Conservation (phyloP, 352 stramenopile species). For the Phytophthora quininea region DNA sequence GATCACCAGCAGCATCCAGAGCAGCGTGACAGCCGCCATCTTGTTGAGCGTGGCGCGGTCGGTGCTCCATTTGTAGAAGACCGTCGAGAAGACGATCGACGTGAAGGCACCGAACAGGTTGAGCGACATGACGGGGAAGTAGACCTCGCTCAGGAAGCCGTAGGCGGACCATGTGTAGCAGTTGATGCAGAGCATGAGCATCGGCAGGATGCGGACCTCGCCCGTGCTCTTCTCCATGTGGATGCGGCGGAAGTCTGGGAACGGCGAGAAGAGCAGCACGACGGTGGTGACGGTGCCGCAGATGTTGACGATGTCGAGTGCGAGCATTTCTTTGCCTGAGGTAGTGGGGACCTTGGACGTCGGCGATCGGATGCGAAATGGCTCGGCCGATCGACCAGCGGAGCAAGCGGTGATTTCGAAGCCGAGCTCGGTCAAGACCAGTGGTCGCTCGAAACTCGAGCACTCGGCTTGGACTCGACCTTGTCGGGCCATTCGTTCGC, state of each 20-base stretch:
- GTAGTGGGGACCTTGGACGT: background rate
- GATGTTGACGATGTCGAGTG: conserved; percentile 29
- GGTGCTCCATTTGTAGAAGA: conserved; percentile 39
- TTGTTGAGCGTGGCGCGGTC: conserved; percentile 22
- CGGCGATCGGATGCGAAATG: conserved; percentile 6
- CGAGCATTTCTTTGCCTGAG: conserved; percentile 11
- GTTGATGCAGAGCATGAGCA: conserved; percentile 38
- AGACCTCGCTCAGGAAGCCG: conserved; percentile 26
- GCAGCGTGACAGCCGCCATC: conserved; percentile 8
- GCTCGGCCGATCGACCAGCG: background rate
- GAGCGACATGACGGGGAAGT: conserved; percentile 40
- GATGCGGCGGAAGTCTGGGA: conserved; percentile 38
- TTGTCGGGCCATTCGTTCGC: conserved; percentile 24
- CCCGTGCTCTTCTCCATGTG: conserved; percentile 34
- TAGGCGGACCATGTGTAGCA: conserved; percentile 41
- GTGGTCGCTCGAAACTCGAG: background rate
- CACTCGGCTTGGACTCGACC: too few species aligned
- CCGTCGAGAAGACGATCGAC: conserved; percentile 28
- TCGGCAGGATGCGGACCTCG: conserved; percentile 33
- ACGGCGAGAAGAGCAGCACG: conserved; percentile 33
- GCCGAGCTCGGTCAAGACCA: background rate
- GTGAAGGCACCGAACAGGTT: conserved; percentile 35
- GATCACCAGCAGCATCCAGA: conserved; percentile 15
- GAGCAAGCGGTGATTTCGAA: background rate
- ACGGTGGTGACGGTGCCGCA: conserved; percentile 29